Evolutionary conservation across 2,329 filamentous ascomycete species (phyloP), one percentile per base, ranked within the genome.

Genomic region (Diaporthe longicolla): DNA sequence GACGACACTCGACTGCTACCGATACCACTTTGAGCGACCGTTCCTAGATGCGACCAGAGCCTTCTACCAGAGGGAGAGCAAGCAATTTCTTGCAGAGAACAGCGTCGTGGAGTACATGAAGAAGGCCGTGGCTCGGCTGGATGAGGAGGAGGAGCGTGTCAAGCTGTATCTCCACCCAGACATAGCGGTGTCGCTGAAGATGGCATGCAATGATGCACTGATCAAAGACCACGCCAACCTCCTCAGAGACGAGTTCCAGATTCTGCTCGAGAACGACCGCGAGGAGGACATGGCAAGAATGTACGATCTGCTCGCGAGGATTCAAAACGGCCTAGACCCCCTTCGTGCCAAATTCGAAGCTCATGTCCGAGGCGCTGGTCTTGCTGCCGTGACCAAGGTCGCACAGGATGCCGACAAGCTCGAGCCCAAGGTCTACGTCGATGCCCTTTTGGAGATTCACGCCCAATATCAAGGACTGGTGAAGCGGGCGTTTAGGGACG

Each of bases 21-120:
- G 95, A 78, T 92, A 89, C 82, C 94, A 95, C 85, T 99, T 99
- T 81, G 96, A 99, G 85, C 91, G 90, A 79, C 97, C 97, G 0
- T 99, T 98, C 88, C 89, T 99, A 70, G 88, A 89, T 8, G 94
- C 95, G 4, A 99, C 97, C 13, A 91, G 90, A 78, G 85, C 88
- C 40, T 99, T 98, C 85, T 99, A 99, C 83, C 89, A 95, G 78
- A 92, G 93, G 59, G 97, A 99, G 83, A 98, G 97, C 26, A 94
- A 95, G 79, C 93, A 95, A 76, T 99, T 99, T 81, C 91, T 99
- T 45, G 94, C 95, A 15, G 96, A 98, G 83, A 99, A 99, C 82
- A 97, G 94, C 76, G 95, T 99, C 5, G 95, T 99, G 45, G 97
- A 99, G 81, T 99, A 98, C 85, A 98, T 99, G 97, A 98, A 98